Base-by-base conservation (phyloP, 2,329 filamentous ascomycete genomes). In the Neodidymelliopsis sp. region DNA sequence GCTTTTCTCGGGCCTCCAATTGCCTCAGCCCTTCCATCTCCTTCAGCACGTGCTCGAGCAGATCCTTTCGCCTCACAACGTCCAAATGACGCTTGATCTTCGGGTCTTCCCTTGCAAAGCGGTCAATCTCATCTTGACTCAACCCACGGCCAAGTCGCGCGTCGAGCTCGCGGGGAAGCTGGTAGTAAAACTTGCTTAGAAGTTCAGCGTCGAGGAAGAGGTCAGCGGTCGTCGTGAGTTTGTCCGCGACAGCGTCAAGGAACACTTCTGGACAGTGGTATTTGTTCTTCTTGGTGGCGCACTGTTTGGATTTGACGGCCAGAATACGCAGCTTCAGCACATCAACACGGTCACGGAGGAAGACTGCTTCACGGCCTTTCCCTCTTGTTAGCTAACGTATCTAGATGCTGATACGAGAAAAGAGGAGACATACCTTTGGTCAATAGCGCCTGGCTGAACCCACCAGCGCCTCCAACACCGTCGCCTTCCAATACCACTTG, bases 221-320 rank as follows among this genome's bases (percentile, higher is more conserved):
- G 7, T 99, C 94, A 2, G 94, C 93, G 0, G 94, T 99, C 2
- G 91, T 88, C 3, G 93, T 95, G 37, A 99, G 83, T 75, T 97
- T 97, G 60, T 92, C 90, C 1, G 94, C 92, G 2, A 96, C 94
- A 3, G 95, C 91, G 66, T 99, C 92, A n/a, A 99, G 84, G 78
- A 99, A 99, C 12, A 99, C 84, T 71, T 99, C 94, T 0, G 94
- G 94, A 68, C 94, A 99, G 76, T 94, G 85, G 76, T 97, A 97
- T 77, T 97, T 97, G 79, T 96, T 96, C 66, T 88, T 87, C 59
- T 87, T 81, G 59, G 79, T 84, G 50, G 86, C 83, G 75, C 94
- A 99, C 75, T 96, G 92, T 71, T 93, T 91, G 12, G 90, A 94
- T 72, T 93, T 94, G 48, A 96, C 81, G 31, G 94, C 94, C 49